These are phyloP conservation scores for Pinus albicaulis DNA, from an alignment of 75 land plant species.

Conservation along the genomic window DNA sequence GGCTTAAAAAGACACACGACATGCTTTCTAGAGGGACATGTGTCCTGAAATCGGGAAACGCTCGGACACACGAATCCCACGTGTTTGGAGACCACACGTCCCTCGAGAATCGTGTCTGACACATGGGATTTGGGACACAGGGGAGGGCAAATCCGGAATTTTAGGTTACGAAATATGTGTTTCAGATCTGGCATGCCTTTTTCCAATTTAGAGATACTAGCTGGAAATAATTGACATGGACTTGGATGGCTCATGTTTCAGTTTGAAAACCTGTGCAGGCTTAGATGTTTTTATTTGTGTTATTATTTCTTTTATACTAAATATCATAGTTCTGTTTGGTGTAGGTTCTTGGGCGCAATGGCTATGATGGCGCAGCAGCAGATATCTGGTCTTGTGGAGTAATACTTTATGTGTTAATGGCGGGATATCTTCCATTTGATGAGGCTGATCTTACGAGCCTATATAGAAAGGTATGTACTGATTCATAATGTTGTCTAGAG, in stretches of 20 bases:
- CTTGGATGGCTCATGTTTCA: background rate
- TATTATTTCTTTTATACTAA: background rate
- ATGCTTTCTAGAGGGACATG: too few relatives aligned
- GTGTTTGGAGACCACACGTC: too few relatives aligned
- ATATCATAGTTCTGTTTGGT: background rate
- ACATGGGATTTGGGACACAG: too few relatives aligned
- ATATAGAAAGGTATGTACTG: constrained; percentile 47
- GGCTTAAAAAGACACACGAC: too few relatives aligned
- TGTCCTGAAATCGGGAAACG: too few relatives aligned
- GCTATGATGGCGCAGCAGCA: constrained; percentile 88
- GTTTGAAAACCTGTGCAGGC: background rate
- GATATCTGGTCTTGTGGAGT: constrained; percentile 95
- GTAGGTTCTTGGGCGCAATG: constrained; percentile 58
- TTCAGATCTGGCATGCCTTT: background rate
- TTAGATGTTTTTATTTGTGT: background rate
- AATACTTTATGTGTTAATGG: constrained; percentile 78
- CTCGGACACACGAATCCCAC: too few relatives aligned
- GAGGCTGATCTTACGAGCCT: constrained; percentile 55
- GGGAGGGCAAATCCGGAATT: too few relatives aligned
- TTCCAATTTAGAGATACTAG: background rate
- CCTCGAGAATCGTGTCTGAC: too few relatives aligned
- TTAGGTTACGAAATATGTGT: too few relatives aligned
- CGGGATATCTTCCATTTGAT: constrained; percentile 80
- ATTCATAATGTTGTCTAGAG: background rate
- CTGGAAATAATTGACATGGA: background rate